Evolutionary conservation across 805 yeast genomes (phyloP).

Genomic region (Yarrowia yakushimensis): DNA sequence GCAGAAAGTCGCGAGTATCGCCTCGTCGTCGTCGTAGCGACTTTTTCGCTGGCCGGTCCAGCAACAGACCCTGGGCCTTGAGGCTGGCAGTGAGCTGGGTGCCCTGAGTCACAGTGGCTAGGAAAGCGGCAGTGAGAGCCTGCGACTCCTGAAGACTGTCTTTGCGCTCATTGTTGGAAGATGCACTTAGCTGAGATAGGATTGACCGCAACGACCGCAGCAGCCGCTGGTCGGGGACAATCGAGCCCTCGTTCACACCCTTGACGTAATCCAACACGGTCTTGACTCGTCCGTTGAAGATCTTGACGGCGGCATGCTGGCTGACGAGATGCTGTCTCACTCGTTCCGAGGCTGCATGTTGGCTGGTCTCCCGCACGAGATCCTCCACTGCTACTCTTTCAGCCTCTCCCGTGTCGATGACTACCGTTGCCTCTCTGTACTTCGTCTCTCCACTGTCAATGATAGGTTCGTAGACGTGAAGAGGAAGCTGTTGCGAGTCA

Average conservation of each 20-base stretch:
- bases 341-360: constrained; percentile 22
- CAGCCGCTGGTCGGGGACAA: constrained; percentile 13
- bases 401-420: constrained; percentile 34
- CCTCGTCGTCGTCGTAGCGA: background rate
- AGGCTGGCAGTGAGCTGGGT: constrained; percentile 12
- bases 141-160: constrained; percentile 7
- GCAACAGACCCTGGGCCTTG: background rate
- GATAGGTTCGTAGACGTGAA: constrained; percentile 31
- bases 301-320: constrained; percentile 35
- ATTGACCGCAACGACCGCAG: constrained; percentile 5
- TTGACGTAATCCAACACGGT: constrained; percentile 38
- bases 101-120: constrained; percentile 6
- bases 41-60: background rate
- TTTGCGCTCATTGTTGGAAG: background rate
- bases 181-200: constrained; percentile 8
- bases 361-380: constrained; percentile 28
- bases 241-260: background rate
- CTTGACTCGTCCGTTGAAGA: constrained; percentile 43
- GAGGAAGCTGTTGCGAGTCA: constrained; percentile 29
- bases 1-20: background rate
- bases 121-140: constrained; percentile 9
- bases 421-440: constrained; percentile 31
- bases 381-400: constrained; percentile 37
- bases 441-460: constrained; percentile 25
- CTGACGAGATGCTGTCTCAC: constrained; percentile 26